Evolutionary conservation across 2,329 filamentous ascomycete species (phyloP).

Genomic region (Colletotrichum sp.): DNA sequence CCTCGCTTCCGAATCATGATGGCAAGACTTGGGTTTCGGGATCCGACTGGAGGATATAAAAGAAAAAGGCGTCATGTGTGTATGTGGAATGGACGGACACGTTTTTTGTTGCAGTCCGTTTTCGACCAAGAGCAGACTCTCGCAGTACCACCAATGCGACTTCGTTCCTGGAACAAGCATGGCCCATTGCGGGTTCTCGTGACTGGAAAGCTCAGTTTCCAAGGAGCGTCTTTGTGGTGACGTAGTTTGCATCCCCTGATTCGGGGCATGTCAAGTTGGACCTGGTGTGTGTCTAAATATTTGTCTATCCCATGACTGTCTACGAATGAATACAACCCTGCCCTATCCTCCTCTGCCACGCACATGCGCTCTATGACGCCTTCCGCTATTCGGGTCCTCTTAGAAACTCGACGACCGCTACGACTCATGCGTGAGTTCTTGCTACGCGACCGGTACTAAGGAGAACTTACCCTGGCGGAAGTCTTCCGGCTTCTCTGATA

Average conservation of each 20-base stretch:
- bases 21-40: conserved; percentile 16
- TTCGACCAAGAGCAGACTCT: neutral
- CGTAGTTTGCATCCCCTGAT: neutral
- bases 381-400: conserved; percentile 48
- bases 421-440: neutral
- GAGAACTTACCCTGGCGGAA: conserved; percentile 71
- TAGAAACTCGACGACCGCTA: conserved; percentile 71
- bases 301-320: neutral
- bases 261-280: neutral
- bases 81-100: conserved; percentile 13
- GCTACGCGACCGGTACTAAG: neutral
- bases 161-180: neutral
- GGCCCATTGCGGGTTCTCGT: neutral
- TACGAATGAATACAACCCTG: neutral
- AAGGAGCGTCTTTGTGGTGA: neutral
- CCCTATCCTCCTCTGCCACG: neutral
- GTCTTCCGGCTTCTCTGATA: conserved; percentile 83
- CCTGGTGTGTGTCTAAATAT: neutral
- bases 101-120: conserved; percentile 2
- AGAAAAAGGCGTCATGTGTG: conserved; percentile 16
- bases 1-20: conserved; percentile 17
- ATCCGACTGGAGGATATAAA: conserved; percentile 1
- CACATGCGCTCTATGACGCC: neutral
- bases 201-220: neutral
- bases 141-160: conserved; percentile 1